Conservation (phyloP, 2,329 filamentous ascomycete species). For the Microdochium paspali region DNA sequence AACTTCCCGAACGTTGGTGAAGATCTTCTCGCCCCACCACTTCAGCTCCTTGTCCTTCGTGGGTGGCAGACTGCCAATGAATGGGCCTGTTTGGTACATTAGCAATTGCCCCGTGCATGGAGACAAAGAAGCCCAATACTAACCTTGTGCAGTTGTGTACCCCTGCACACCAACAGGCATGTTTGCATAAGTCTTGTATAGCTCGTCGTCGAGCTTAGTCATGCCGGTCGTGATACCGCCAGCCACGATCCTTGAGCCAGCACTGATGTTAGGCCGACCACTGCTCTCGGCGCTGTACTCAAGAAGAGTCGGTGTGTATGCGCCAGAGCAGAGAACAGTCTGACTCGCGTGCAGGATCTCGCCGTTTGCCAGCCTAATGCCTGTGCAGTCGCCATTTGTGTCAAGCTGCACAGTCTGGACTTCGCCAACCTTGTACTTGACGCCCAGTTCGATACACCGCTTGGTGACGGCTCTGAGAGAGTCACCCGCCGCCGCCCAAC, state of each 20-base stretch:
- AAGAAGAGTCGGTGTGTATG: conserved; percentile 47
- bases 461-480: conserved; percentile 44
- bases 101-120: conserved; percentile 4
- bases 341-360: conserved; percentile 34
- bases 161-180: conserved; percentile 37
- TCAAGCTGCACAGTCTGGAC: conserved; percentile 38
- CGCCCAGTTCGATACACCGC: conserved; percentile 41
- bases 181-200: conserved; percentile 31
- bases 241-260: conserved; percentile 45
- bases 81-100: conserved; percentile 31
- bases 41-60: conserved; percentile 40
- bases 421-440: conserved; percentile 47
- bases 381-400: conserved; percentile 29
- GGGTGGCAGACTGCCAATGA: conserved; percentile 46
- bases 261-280: conserved; percentile 35
- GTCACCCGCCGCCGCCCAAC: conserved; percentile 55
- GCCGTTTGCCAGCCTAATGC: conserved; percentile 30
- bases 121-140: conserved; percentile 23
- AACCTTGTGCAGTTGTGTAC: conserved; percentile 29
- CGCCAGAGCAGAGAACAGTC: conserved; percentile 45
- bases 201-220: conserved; percentile 37
- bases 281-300: conserved; percentile 38
- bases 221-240: conserved; percentile 51
- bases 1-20: conserved; percentile 42
- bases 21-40: conserved; percentile 52